These are phyloP conservation scores for Termitomyces sp. DNA, from an alignment of 768 basidiomycete species.

Conservation along the genomic window DNA sequence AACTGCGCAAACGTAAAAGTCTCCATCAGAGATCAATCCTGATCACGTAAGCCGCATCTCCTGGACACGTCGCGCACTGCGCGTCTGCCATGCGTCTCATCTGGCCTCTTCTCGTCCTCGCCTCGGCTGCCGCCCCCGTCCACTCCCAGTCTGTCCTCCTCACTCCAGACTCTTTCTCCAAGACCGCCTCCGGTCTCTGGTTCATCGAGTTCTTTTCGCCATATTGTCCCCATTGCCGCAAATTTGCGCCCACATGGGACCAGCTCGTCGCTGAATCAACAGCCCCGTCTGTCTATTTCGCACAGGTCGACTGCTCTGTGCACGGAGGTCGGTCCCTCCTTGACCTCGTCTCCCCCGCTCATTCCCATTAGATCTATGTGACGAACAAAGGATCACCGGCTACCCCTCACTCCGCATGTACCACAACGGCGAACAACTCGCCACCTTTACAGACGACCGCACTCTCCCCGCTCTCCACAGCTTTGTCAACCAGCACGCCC, in stretches of 20 bases:
- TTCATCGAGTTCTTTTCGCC: slow-evolving; percentile 89
- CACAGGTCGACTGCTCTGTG: slow-evolving; percentile 77
- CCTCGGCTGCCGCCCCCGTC: slow-evolving; percentile 28
- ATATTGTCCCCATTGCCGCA: slow-evolving; percentile 73
- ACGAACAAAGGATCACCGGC: slow-evolving; percentile 55
- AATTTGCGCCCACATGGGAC: slow-evolving; percentile 82
- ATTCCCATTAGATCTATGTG: slow-evolving; percentile 63
- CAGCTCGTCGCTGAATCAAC: slow-evolving; percentile 50
- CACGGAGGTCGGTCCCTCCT: slow-evolving; percentile 56
- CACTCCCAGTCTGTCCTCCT: slow-evolving; percentile 29
- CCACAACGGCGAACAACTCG: slow-evolving; percentile 55
- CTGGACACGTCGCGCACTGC: slow-evolving; percentile 3
- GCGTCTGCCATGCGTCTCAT: slow-evolving; percentile 11
- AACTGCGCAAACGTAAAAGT: slow-evolving; percentile 52
- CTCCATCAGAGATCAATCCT: slow-evolving; percentile 36
- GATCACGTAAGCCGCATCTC: slow-evolving; percentile 1
- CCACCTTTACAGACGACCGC: slow-evolving; percentile 50
- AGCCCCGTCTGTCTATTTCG: slow-evolving; percentile 54
- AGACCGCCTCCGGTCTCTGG: slow-evolving; percentile 56
- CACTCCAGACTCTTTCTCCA: slow-evolving; percentile 40
- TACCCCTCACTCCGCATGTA: slow-evolving; percentile 80
- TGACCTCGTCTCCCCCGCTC: background rate
- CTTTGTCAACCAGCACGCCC: slow-evolving; percentile 45
- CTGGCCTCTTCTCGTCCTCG: slow-evolving; percentile 22
- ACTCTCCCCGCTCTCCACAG: slow-evolving; percentile 46